Evolutionary conservation across 768 basidiomycete species (phyloP).

Genomic region (Paxillus ammoniavirescens): DNA sequence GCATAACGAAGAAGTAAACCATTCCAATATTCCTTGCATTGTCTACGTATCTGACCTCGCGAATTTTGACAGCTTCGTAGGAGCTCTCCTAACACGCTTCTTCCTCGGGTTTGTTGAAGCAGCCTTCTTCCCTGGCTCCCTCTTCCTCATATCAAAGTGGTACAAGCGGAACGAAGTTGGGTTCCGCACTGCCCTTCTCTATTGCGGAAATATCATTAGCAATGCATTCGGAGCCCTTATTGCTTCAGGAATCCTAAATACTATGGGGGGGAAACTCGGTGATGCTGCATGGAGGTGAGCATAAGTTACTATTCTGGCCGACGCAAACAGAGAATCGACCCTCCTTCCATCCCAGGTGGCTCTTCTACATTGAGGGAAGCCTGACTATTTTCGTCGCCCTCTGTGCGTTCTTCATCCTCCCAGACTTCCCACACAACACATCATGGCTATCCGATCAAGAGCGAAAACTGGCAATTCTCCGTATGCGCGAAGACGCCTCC

Average conservation of each 20-base stretch:
- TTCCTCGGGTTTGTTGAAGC: constrained; percentile 6
- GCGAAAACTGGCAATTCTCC: constrained; percentile 47
- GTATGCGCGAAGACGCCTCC: constrained; percentile 53
- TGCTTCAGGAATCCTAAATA: constrained; percentile 41
- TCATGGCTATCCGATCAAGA: constrained; percentile 57
- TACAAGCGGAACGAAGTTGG: constrained; percentile 38
- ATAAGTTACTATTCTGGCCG: neutral
- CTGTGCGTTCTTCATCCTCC: constrained; percentile 57
- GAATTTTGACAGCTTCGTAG: neutral
- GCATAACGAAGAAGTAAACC: neutral
- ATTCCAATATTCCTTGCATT: too few species aligned
- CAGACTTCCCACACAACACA: constrained; percentile 61
- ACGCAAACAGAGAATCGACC: too few species aligned
- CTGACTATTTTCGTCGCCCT: constrained; percentile 50
- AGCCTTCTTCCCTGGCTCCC: neutral
- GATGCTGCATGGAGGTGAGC: constrained; percentile 46
- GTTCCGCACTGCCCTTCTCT: constrained; percentile 36
- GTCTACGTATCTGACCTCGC: neutral
- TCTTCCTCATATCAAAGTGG: constrained; percentile 5
- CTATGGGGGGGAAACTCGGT: constrained; percentile 46
- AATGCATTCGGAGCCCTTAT: constrained; percentile 50
- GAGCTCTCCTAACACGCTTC: neutral
- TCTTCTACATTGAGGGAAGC: constrained; percentile 62
- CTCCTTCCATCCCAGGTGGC: constrained; percentile 54
- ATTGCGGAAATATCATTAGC: constrained; percentile 44